Conservation (phyloP, 768 basidiomycete species). For the Podaxis sp. region DNA sequence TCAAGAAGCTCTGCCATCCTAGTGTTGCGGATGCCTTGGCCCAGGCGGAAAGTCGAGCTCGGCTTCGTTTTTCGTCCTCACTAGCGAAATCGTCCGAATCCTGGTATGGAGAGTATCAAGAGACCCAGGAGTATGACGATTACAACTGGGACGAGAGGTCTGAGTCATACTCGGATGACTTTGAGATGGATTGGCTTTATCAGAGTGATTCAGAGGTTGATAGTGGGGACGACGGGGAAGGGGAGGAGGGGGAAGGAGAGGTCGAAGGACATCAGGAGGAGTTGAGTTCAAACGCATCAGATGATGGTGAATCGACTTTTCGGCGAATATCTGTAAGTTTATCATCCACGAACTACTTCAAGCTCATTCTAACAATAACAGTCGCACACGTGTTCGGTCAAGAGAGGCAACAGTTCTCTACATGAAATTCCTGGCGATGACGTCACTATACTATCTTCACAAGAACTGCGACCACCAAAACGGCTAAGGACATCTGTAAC, state of each 20-base stretch:
- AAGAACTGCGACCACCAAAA: background rate
- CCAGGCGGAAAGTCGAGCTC: background rate
- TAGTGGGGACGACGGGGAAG: background rate
- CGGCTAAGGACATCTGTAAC: background rate
- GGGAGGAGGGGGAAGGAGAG: background rate
- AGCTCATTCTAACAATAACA: no score
- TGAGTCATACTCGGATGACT: background rate
- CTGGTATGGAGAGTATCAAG: background rate
- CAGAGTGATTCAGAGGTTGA: background rate
- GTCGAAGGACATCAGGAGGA: background rate
- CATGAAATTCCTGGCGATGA: background rate
- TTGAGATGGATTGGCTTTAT: background rate
- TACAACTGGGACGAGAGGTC: background rate
- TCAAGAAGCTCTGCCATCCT: conserved; percentile 48
- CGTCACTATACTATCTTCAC: background rate
- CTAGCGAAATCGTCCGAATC: background rate
- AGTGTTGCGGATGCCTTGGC: background rate
- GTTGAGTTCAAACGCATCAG: background rate
- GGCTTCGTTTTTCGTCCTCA: background rate
- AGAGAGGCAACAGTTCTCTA: no score
- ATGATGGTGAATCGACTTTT: background rate
- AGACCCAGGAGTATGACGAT: background rate
- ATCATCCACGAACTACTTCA: background rate
- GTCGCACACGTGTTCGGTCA: no score
- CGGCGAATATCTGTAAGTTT: background rate